phyloP scores from a whole-genome alignment of 371 early-diverging fungal genomes.

The Mucor irregularis region DNA sequence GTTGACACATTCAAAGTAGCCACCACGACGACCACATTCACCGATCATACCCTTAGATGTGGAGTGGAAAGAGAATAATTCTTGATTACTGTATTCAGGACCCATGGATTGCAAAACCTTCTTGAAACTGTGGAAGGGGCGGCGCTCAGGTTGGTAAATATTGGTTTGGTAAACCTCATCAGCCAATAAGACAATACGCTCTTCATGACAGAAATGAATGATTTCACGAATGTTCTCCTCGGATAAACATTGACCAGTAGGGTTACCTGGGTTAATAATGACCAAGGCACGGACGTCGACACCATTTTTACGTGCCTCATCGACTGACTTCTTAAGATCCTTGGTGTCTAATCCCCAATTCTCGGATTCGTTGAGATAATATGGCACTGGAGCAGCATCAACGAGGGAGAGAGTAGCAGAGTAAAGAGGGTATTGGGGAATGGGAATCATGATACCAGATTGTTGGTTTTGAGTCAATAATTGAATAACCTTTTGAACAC shows the following conservation, averaged over 20 bases:
- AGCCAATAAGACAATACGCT: slow-evolving; percentile 85
- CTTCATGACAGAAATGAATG: slow-evolving; percentile 81
- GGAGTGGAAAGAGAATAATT: slow-evolving; percentile 95
- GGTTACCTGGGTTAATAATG: slow-evolving; percentile 98
- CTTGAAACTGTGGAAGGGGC: slow-evolving; percentile 95
- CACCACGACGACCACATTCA: slow-evolving; percentile 98
- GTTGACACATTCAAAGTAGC: slow-evolving; percentile 93
- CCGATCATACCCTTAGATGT: slow-evolving; percentile 98
- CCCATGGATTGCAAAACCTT: slow-evolving; percentile 71
- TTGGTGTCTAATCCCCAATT: slow-evolving; percentile 79
- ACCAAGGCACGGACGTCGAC: slow-evolving; percentile 91
- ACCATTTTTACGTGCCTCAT: slow-evolving; percentile 70
- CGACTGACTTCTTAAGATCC: slow-evolving; percentile 64
- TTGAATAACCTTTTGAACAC: slow-evolving; percentile 87
- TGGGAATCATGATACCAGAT: slow-evolving; percentile 96
- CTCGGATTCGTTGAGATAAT: slow-evolving; percentile 85
- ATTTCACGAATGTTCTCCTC: slow-evolving; percentile 86
- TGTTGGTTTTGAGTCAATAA: slow-evolving; percentile 73
- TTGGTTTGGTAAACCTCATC: slow-evolving; percentile 99
- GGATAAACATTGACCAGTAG: slow-evolving; percentile 90
- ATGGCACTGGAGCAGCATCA: slow-evolving; percentile 85
- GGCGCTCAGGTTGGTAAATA: slow-evolving; percentile 74
- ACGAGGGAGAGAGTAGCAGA: slow-evolving; percentile 90
- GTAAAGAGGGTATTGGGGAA: slow-evolving; percentile 98
- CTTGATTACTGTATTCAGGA: slow-evolving; percentile 54